Evolutionary conservation across 148 eudicot genomes (phyloP).

Genomic region (Cornus suecica): DNA sequence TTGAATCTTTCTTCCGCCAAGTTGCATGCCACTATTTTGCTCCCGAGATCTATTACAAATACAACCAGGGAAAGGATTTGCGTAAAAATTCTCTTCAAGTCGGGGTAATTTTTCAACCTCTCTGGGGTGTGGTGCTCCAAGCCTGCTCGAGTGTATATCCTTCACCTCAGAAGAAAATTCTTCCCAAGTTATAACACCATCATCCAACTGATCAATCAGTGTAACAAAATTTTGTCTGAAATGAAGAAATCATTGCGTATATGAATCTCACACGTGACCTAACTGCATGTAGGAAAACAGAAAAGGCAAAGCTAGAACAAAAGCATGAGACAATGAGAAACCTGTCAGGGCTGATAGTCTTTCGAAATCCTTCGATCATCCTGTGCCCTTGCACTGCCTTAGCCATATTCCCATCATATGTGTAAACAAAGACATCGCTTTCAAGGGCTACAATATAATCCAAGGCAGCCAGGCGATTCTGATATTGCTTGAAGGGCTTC

Average conservation of each 20-base stretch:
- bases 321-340: conserved; percentile 7
- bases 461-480: conserved; percentile 67
- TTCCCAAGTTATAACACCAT: conserved; percentile 51
- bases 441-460: conserved; percentile 62
- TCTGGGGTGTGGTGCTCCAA: conserved; percentile 51
- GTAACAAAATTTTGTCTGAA: conserved; percentile 44
- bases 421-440: conserved; percentile 66
- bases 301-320: background rate
- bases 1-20: conserved; percentile 1
- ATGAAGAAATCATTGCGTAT: background rate
- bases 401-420: conserved; percentile 83
- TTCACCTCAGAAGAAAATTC: conserved; percentile 45
- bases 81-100: conserved; percentile 60
- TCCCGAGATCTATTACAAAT: conserved; percentile 39
- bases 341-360: conserved; percentile 76
- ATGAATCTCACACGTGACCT: background rate
- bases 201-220: conserved; percentile 52
- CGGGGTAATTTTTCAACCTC: conserved; percentile 36
- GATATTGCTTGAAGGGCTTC: conserved; percentile 36
- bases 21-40: background rate
- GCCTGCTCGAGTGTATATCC: conserved; percentile 37
- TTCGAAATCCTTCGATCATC: conserved; percentile 56
- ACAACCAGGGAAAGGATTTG: conserved; percentile 80
- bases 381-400: conserved; percentile 81
- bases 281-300: background rate